Base-by-base conservation (phyloP, 768 basidiomycete genomes). In the Hypholoma sublateritium region DNA sequence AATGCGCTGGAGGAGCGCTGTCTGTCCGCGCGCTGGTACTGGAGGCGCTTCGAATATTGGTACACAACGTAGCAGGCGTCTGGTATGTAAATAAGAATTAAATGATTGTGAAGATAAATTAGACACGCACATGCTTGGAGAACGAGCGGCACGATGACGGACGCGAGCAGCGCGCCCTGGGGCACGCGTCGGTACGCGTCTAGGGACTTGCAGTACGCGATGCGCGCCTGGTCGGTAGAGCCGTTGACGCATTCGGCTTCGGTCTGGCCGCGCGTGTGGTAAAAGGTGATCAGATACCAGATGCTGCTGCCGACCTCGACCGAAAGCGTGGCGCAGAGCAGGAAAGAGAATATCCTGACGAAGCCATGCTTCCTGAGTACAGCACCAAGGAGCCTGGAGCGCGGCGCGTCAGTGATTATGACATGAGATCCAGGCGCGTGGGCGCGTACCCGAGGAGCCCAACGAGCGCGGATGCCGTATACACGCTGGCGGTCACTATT, bases 41-140 rank as follows among this genome's bases (percentile, higher is more conserved):
- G 60, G 24, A 78, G 66, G 45, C 71, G 68, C 44, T 65, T 69
- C 8, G 69, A 69, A 48, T 77, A 78, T 44, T 71, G 62, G 24
- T 68, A 59, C 12, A 75, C 72, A 35, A 77, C 62, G 50, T 76
- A 76, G 47, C 72, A 71, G 13, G 73, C 74, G 61, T 78, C 77
- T 78, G 28, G 28, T 32, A 32, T 9, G 41, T 25, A 24, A 56
- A 59, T 12, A 55, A 50, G 49, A 50, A 56, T 50, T 16, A 8
- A 41, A 41, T 36, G 22, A 34, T 19, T 13, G 16, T 32, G 16
- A 35, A 43, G 8, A 47, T 24, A 56, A 9, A 28, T n/a, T 41
- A 52, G 34, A 42, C 34, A 71, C 76, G 66, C 56, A 77, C 77
- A 77, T 22, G 66, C 67, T 65, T 76, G 72, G 36, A 75, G 53